Base-by-base conservation (phyloP, 805 yeast genomes). In the Ogataea parapolymorpha region DNA sequence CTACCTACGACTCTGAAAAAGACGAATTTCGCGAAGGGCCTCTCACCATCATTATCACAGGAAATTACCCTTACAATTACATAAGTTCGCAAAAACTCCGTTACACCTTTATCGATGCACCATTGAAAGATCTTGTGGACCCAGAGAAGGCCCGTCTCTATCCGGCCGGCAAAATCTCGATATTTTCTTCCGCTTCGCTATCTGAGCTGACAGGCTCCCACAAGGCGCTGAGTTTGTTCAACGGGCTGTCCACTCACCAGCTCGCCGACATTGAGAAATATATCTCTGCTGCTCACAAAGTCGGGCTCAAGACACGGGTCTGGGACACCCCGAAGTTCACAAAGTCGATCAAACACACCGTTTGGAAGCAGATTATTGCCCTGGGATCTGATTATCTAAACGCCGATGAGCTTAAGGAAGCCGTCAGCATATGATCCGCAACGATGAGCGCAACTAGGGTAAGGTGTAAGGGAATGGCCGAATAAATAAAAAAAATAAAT, bases 251-350 rank as follows among this genome's bases (percentile, higher is more conserved):
- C 8, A 41, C 44, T 0, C 48, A 45, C 1, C 76, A 74, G 44
- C 44, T 55, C 36, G 38, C 39, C 2, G 55, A 35, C 9, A 41
- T 76, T 16, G 43, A 49, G 16, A 39, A 44, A 4, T 45, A 28
- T 32, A 39, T 58, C 10, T 39, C 42, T 3, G 39, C 46, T 20
- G 79, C 84, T 3, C 86, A 80, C 51, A 52, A 59, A 2, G 44
- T 66, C 34, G 72, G 74, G n/a, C 52, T 83, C 37, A 71, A 71
- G 49, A 72, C 84, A 0, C 65, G 90, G 39, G 66, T 82, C 27
- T 84, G 90, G 89, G 89, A 81, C 20, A 81, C 79, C 5, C 80
- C 86, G 1, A 66, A 65, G 23, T 82, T 86, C 83, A 88, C 90
- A 2, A 51, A 58, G 3, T 45, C 56, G 6, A 55, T 67, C 22